A percentile compares a stretch with the other conserved stretches of the same genome.
These are phyloP conservation scores for Anastatica hierochuntica DNA, from an alignment of 345 rosid genomes.

Conservation along the genomic window DNA sequence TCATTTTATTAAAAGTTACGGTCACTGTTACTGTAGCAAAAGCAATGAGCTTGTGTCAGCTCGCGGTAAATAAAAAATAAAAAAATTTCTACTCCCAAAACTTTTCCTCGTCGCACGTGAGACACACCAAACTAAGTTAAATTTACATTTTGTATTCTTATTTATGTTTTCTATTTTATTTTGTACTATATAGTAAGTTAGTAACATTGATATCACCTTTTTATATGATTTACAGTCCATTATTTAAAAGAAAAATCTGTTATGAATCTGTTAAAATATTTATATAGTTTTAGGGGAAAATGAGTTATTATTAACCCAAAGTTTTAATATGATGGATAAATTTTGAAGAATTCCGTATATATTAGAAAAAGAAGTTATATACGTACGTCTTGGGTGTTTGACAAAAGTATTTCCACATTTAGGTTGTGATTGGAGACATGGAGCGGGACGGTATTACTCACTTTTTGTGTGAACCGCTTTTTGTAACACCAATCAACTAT, in stretches of 20 bases:
- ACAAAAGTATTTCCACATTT: conserved; percentile 3
- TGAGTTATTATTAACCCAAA: neutral
- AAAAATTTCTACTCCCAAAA: conserved; percentile 14
- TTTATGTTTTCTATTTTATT: neutral
- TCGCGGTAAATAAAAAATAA: neutral
- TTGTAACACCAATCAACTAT: neutral
- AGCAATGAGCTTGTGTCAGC: conserved; percentile 21
- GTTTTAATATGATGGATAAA: neutral
- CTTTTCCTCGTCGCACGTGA: conserved; percentile 33
- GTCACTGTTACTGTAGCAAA: conserved; percentile 21
- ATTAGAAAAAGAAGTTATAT: neutral
- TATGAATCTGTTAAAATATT: neutral
- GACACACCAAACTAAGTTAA: conserved; percentile 17
- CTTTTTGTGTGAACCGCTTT: neutral
- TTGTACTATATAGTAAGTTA: too few relatives aligned
- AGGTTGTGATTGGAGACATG: neutral
- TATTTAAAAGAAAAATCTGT: conserved; percentile 14
- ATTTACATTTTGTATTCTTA: neutral
- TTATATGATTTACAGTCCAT: neutral
- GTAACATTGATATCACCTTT: conserved; percentile 17
- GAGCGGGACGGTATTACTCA: too few relatives aligned
- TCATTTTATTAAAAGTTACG: conserved; percentile 15
- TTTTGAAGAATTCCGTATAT: neutral
- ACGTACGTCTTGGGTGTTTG: conserved; percentile 4
- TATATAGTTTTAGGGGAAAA: neutral